phyloP scores from a whole-genome alignment of 177 flowering plant genomes.

The Vitis hybrid region DNA sequence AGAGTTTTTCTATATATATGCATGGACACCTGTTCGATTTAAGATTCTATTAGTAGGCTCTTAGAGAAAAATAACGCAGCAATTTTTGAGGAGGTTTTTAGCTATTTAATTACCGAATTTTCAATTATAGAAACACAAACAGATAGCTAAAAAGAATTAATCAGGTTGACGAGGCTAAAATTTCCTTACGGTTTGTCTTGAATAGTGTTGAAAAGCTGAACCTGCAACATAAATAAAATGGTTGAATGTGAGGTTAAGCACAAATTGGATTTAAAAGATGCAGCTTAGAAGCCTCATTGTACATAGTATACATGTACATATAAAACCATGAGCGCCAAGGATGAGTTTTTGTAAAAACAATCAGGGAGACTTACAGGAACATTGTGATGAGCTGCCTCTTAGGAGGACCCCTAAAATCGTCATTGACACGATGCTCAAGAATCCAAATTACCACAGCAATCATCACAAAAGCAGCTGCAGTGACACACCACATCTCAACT shows the following conservation, averaged over 20 bases:
- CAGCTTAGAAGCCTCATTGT: background rate
- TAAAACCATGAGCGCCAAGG: background rate
- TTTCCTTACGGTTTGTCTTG: slow-evolving; percentile 61
- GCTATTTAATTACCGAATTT: background rate
- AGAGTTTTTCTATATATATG: background rate
- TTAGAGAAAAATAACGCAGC: background rate
- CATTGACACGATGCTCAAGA: slow-evolving; percentile 79
- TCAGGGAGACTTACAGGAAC: slow-evolving; percentile 47
- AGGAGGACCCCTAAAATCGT: slow-evolving; percentile 79
- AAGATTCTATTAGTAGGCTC: no score
- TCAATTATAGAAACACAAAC: background rate
- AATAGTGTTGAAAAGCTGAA: slow-evolving; percentile 83
- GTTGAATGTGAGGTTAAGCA: slow-evolving; percentile 5
- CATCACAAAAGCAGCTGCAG: slow-evolving; percentile 56
- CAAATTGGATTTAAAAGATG: background rate
- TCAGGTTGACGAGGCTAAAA: background rate
- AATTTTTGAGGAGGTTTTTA: background rate
- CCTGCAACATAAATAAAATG: slow-evolving; percentile 45
- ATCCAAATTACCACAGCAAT: slow-evolving; percentile 77
- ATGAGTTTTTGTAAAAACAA: background rate
- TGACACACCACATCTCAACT: slow-evolving; percentile 66
- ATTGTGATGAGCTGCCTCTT: slow-evolving; percentile 62
- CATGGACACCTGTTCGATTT: no score
- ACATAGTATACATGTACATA: background rate
- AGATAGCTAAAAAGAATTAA: background rate